phyloP scores from a whole-genome alignment of 2,329 filamentous ascomycete genomes.

The Fusarium floridanum region DNA sequence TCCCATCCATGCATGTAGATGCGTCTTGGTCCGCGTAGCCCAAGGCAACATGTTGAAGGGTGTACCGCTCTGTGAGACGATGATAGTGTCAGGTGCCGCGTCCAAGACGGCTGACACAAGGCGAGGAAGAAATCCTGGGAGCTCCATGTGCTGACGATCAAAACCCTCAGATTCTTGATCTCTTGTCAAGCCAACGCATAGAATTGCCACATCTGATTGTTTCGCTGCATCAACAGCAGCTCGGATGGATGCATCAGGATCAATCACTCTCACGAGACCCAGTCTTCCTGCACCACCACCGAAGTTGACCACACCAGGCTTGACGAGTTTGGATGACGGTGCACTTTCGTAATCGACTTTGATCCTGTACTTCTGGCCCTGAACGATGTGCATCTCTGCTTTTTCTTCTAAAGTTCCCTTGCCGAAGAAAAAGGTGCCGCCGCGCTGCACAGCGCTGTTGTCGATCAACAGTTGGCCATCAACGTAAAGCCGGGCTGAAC shows the following conservation, averaged over 20 bases:
- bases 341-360: conserved; percentile 20
- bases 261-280: conserved; percentile 4
- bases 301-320: conserved; percentile 10
- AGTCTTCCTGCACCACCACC: conserved; percentile 21
- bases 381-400: conserved; percentile 11
- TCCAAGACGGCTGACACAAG: conserved; percentile 3
- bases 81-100: background rate
- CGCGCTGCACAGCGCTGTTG: conserved; percentile 45
- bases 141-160: conserved; percentile 16
- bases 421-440: conserved; percentile 52
- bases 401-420: conserved; percentile 50
- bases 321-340: conserved; percentile 18
- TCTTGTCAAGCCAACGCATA: conserved; percentile 8
- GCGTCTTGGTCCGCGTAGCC: background rate
- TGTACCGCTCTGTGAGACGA: conserved; percentile 15
- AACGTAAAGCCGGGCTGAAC: conserved; percentile 50
- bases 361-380: conserved; percentile 27
- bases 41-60: conserved; percentile 27
- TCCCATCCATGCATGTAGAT: conserved; percentile 16
- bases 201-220: background rate
- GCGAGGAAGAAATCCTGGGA: background rate
- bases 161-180: conserved; percentile 24
- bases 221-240: background rate
- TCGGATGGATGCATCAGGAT: background rate
- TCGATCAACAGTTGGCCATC: conserved; percentile 50